These are phyloP conservation scores for Jaltomata sinuosa DNA, from an alignment of 257 asterid genomes.

Conservation along the genomic window DNA sequence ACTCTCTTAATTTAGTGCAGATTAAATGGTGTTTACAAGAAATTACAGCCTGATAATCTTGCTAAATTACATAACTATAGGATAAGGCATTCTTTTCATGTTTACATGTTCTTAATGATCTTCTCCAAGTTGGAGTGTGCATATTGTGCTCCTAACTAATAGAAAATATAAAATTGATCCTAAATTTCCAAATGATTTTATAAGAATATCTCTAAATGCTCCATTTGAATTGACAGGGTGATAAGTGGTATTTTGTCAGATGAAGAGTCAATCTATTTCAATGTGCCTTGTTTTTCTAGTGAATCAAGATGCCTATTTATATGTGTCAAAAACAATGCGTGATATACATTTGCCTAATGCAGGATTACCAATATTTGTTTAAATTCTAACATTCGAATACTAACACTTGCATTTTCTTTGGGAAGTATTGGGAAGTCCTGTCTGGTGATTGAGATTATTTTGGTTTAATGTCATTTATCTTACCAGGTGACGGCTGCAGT, in stretches of 20 bases:
- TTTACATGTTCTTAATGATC: not conserved
- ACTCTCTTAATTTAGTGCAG: not conserved
- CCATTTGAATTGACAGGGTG: not conserved
- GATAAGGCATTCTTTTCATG: not conserved
- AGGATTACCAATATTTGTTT: not conserved
- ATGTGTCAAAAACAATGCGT: not conserved
- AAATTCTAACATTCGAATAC: not conserved
- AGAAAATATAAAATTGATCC: not conserved
- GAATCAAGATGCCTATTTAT: not conserved
- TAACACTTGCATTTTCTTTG: not conserved
- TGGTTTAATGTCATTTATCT: slow-evolving; percentile 31
- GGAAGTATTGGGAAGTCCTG: not conserved
- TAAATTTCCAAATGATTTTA: not conserved
- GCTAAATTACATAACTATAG: not conserved
- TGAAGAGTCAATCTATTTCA: not conserved
- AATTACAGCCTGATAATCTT: not conserved
- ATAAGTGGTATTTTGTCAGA: not conserved
- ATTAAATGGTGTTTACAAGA: not conserved
- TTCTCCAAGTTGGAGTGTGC: not conserved
- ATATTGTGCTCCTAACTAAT: not conserved
- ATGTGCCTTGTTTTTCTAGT: not conserved
- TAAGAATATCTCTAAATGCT: not conserved
- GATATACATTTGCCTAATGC: not conserved
- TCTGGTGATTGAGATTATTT: slow-evolving; percentile 20
- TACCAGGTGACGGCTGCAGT: slow-evolving; percentile 71